A percentile compares a stretch with the other conserved stretches of the same genome.
Conservation (phyloP, 768 basidiomycete genomes). For the Rhodotorula toruloides region DNA sequence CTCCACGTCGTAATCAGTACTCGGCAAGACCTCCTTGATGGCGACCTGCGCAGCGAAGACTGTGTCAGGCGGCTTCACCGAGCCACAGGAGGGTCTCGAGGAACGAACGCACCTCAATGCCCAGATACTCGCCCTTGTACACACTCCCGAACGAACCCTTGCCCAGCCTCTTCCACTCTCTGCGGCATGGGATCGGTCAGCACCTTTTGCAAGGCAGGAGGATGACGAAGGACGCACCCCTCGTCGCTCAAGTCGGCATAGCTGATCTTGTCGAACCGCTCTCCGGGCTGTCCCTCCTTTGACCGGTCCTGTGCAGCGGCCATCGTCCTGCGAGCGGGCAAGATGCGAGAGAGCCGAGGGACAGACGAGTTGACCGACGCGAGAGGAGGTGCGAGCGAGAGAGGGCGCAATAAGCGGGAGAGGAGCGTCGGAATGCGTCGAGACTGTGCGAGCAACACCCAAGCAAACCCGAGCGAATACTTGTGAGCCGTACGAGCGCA, state of each 20-base stretch:
- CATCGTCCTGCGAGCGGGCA: no score
- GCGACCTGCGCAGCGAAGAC: conserved; percentile 1
- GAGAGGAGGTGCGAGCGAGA: no score
- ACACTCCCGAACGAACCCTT: conserved; percentile 92
- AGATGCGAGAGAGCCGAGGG: no score
- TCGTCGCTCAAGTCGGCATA: conserved; percentile 25
- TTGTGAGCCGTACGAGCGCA: no score
- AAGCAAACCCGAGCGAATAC: no score
- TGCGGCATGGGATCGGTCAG: neutral
- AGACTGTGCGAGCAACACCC: no score
- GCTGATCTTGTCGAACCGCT: conserved; percentile 33
- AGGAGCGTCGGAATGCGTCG: no score
- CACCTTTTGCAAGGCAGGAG: neutral
- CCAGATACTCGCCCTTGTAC: conserved; percentile 87
- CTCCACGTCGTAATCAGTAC: conserved; percentile 78
- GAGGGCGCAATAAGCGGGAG: no score
- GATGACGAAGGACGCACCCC: neutral
- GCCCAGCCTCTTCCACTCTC: conserved; percentile 52
- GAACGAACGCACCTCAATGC: conserved; percentile 57
- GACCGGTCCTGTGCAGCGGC: no score
- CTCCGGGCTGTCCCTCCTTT: conserved; percentile 12
- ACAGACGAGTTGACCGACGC: no score
- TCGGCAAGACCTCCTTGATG: conserved; percentile 71
- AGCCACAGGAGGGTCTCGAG: conserved; percentile 69
- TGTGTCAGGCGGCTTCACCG: no score